These are phyloP conservation scores for Boletellus dicymbophilus DNA, from an alignment of 1,284 basidiomycete species.

Conservation along the genomic window DNA sequence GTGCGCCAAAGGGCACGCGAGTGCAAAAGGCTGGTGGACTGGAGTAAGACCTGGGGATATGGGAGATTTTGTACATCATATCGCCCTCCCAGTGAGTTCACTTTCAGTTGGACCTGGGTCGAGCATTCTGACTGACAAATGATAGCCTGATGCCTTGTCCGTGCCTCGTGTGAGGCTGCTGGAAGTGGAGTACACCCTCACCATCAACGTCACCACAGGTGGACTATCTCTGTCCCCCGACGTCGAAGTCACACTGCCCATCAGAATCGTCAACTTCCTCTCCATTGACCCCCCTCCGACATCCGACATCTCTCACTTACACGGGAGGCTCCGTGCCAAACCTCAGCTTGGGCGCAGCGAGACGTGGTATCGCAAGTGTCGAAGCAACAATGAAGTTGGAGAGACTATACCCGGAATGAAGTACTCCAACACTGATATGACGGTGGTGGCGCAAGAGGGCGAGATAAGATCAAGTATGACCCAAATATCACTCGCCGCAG, in stretches of 20 bases:
- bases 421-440: slow-evolving; percentile 26
- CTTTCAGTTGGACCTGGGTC: slow-evolving; percentile 1
- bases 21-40: slow-evolving; percentile 87
- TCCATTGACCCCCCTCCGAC: slow-evolving; percentile 78
- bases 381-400: slow-evolving; percentile 7
- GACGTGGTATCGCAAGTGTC: slow-evolving; percentile 33
- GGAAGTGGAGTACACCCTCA: slow-evolving; percentile 80
- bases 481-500: slow-evolving; percentile 2
- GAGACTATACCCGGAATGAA: slow-evolving; percentile 35
- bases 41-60: slow-evolving; percentile 70
- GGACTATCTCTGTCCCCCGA: slow-evolving; percentile 67
- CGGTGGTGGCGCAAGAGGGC: slow-evolving; percentile 28
- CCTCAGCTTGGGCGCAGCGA: slow-evolving; percentile 23
- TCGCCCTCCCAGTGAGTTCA: slow-evolving; percentile 71
- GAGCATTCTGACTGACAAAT: slow-evolving; percentile 5
- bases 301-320: slow-evolving; percentile 28
- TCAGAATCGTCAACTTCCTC: slow-evolving; percentile 77
- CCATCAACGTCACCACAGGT: slow-evolving; percentile 68
- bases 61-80: slow-evolving; percentile 60
- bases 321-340: slow-evolving; percentile 17
- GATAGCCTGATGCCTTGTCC: slow-evolving; percentile 72
- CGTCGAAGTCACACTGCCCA: slow-evolving; percentile 67
- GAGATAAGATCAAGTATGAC: slow-evolving; percentile 6
- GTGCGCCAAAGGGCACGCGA: slow-evolving; percentile 67
- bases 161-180: slow-evolving; percentile 76